phyloP scores from a whole-genome alignment of 345 rosid genomes.

The Hibiscus syriacus region DNA sequence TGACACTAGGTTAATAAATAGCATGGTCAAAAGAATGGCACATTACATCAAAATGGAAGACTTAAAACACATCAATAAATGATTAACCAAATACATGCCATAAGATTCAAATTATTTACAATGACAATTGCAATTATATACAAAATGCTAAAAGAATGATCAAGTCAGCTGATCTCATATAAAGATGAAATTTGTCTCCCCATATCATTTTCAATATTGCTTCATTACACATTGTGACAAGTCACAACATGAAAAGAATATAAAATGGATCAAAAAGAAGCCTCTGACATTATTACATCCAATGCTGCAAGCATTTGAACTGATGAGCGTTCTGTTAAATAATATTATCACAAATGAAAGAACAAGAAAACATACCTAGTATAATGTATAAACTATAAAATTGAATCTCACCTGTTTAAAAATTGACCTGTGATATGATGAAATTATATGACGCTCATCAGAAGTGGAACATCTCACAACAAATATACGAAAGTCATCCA shows the following conservation, averaged over 20 bases:
- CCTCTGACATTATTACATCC: not conserved
- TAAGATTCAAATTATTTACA: not conserved
- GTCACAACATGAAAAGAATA: not conserved
- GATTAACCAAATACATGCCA: not conserved
- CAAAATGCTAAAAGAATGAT: too few relatives aligned
- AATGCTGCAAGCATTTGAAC: not conserved
- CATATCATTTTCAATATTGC: not conserved
- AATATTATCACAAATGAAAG: not conserved
- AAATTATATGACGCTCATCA: slow-evolving; percentile 68
- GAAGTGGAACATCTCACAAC: too few relatives aligned
- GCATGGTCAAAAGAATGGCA: not conserved
- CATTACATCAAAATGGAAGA: too few relatives aligned
- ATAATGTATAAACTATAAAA: not conserved
- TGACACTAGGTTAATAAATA: not conserved
- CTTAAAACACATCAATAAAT: not conserved
- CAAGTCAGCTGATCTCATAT: too few relatives aligned
- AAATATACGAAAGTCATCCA: slow-evolving; percentile 67
- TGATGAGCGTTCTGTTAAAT: not conserved
- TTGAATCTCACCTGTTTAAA: too few relatives aligned
- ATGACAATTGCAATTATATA: too few relatives aligned
- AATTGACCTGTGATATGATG: slow-evolving; percentile 66
- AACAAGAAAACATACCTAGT: not conserved
- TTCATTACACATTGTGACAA: not conserved
- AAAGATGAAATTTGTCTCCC: too few relatives aligned
- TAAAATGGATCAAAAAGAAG: not conserved